These are phyloP conservation scores for Gossypium bickii DNA, from an alignment of 345 rosid genomes.

Conservation along the genomic window DNA sequence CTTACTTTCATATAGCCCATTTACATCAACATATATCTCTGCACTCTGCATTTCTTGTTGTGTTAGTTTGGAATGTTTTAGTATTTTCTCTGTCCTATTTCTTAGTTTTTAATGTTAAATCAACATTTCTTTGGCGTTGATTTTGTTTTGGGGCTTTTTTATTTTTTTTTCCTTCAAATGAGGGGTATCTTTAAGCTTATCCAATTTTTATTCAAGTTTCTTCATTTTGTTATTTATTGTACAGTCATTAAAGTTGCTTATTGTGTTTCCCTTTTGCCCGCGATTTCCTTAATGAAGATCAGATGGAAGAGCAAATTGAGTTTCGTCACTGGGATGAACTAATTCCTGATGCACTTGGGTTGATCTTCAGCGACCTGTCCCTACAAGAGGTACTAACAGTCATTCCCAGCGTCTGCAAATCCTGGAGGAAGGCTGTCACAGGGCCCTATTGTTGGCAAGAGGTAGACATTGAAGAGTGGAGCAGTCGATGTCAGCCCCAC, in stretches of 20 bases:
- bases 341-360: conserved; percentile 80
- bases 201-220: neutral
- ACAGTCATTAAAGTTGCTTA: neutral
- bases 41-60: too few relatives aligned
- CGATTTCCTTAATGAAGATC: conserved; percentile 8
- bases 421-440: conserved; percentile 68
- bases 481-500: conserved; percentile 39
- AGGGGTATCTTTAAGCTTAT: neutral
- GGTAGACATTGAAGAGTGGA: conserved; percentile 83
- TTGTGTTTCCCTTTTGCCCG: neutral
- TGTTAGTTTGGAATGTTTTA: too few relatives aligned
- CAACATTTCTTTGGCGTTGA: neutral
- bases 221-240: neutral
- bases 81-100: too few relatives aligned
- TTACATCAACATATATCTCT: too few relatives aligned
- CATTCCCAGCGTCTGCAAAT: conserved; percentile 81
- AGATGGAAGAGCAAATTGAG: conserved; percentile 56
- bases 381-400: conserved; percentile 68
- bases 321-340: conserved; percentile 72
- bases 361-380: conserved; percentile 64
- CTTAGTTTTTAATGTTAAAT: too few relatives aligned
- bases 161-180: neutral
- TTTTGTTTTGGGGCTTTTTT: neutral
- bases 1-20: too few relatives aligned
- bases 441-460: conserved; percentile 98